Base-by-base conservation (phyloP, 495 filamentous ascomycete genomes). In the Penicillium herquei region DNA sequence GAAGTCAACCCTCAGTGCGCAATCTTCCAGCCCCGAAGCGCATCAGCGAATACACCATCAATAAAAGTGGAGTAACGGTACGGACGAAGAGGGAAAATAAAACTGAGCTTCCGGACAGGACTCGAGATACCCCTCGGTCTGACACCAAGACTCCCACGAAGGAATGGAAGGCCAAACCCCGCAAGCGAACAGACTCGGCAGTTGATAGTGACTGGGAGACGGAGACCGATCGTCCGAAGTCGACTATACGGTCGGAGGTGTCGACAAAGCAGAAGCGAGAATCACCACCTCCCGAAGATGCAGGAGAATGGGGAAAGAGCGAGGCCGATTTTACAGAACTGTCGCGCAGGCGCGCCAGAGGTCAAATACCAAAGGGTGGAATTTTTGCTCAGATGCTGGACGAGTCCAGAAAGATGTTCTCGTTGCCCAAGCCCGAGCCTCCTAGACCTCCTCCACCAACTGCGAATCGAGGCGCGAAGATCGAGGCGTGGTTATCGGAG, bases 401-500 rank as follows among this genome's bases (percentile, higher is more conserved):
- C 49, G 80, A 70, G 67, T 82, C 73, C 43, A 81, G 66, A 52
- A 81, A 80, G 55, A 69, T 77, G 79, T 87, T 69, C 82, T 64
- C 70, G 40, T 71, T 70, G 76, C 67, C 79, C 72, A 64, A 75
- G 76, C 64, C 78, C 71, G 64, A 86, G 76, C 51, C 68, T 68
- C 57, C 79, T 58, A 59, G 72, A 70, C 56, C 79, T 70, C 55
- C 79, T 70, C 55, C 67, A 54, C 52, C 75, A 16, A 43, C 60
- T 12, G 56, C 50, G 45, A 59, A 72, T 56, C 55, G 70, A 34
- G 66, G 79, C 59, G 62, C 80, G 66, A 59, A 89, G 73, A 90
- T 92, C 43, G 87, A 91, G 70, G 85, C 84, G 3, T 92, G 89
- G 89, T 71, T 92, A 33, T 86, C 86, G 47, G 78, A 78, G 18